Base-by-base conservation (phyloP, 139 green algal species). In the Coelastrella sp. region DNA sequence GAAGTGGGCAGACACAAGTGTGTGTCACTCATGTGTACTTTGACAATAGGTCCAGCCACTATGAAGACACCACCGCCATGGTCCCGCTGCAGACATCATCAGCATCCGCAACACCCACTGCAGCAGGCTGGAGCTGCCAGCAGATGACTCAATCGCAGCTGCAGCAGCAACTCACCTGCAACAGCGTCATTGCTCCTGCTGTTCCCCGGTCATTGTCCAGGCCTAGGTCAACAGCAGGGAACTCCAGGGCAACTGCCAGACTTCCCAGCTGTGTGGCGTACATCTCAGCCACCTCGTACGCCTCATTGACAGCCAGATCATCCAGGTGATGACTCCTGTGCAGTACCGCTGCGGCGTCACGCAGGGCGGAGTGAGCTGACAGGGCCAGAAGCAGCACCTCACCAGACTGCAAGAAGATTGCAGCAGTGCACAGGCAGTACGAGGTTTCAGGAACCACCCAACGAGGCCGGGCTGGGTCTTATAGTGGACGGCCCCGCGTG, bases 301-400 rank as follows among this genome's bases (percentile, higher is more conserved):
- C 84, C 27, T 68, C 70, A 57, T 89, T 81, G 10, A 25, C 12
- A 0, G 56, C 27, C 35, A 89, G 7, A 20, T 68, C 70, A 7
- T 61, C 35, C n/a, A 89, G 56, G 35, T 60, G 35, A 35, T 60
- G 35, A n/a, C 20, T 56, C 22, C 66, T 78, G 66, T 65, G 65
- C 49, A 89, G 68, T 7, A 89, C 84, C 4, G 7, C 8, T 11
- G 68, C 56, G 17, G 84, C 68, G 1, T 82, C 35, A 20, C 68
- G 56, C 66, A 89, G 68, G 11, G 15, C 14, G 6, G 22, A 24
- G 12, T 89, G 68, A 14, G 84, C 84, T 57, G 49, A 20, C 49
- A 89, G 68, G 17, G 70, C 84, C 9, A 76, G 68, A 27, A 82
- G 66, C 66, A 89, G 84, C 56, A 87, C 80, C 17, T 85, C 17